Base-by-base conservation (phyloP, 306 rosid genomes). In the Biancaea sappan region DNA sequence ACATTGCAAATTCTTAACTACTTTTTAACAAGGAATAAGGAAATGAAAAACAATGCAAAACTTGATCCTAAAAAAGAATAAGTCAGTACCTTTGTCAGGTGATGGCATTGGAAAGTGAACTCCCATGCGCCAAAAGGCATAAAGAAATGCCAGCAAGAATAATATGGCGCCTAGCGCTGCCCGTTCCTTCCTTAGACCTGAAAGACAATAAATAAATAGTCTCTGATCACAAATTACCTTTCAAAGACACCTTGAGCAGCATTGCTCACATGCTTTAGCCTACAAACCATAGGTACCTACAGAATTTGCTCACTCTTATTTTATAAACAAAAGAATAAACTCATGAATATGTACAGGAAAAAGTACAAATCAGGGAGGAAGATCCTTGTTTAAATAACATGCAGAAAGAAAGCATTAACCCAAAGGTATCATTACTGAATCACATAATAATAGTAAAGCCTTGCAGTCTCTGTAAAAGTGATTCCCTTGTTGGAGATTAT, bases 81-180 rank as follows among this genome's bases (percentile, higher is more conserved):
- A 47, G 37, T n/a, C 31, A 72, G 46, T 59, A 87, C 97, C 99
- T 79, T 84, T 92, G 61, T 90, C 92, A 46, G 96, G 96, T 0
- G 96, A 89, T 25, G 99, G 97, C 99, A 90, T 94, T 0, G 97
- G 97, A 68, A 94, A 94, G 86, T 94, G 99, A 83, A 94, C 87
- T 15, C 99, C 99, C 96, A 90, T 92, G 4, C 97, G 88, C 99
- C 99, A 92, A 77, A 94, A 94, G 4, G 82, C 95, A 66, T 92
- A 94, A 29, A 94, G 96, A 82, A 91, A 94, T 7, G 93, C 96
- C 38, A 92, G 65, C 83, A 94, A 74, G 81, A 94, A 94, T 64
- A 91, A 62, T 69, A 77, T 43, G 29, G 97, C 92, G 24, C 91
- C 99, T 67, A 88, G 84, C 21, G 93, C 88, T 78, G 99, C 97